Evolutionary conservation across 495 filamentous ascomycete genomes (phyloP).

Genomic region (Massariosphaeria phaeospora): DNA sequence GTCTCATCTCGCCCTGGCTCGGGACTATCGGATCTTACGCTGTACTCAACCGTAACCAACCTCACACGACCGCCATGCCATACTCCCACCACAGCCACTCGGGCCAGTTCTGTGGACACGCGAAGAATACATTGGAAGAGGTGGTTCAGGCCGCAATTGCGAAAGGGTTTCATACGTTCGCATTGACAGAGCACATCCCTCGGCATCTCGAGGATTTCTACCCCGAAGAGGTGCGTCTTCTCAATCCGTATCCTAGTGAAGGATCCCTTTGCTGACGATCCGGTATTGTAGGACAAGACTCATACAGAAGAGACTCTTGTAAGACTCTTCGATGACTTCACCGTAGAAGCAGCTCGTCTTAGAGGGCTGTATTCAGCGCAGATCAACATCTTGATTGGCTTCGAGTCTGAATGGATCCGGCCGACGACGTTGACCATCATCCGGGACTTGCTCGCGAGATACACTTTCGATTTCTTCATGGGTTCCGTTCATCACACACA

Average conservation of each 20-base stretch:
- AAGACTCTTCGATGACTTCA: conserved; percentile 64
- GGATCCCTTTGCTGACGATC: neutral
- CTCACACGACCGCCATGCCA: conserved; percentile 75
- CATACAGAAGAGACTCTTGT: conserved; percentile 38
- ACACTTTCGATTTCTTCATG: conserved; percentile 77
- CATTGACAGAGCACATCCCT: conserved; percentile 96
- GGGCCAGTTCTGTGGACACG: conserved; percentile 94
- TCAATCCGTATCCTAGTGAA: neutral
- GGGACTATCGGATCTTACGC: no score
- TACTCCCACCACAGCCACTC: conserved; percentile 99
- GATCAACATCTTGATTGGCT: conserved; percentile 81
- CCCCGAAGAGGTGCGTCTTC: conserved; percentile 72
- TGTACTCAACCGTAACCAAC: no score
- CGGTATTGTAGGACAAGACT: neutral
- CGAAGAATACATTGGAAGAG: conserved; percentile 74
- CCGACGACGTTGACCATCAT: conserved; percentile 58
- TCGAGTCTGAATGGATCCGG: conserved; percentile 89
- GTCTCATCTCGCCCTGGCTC: no score
- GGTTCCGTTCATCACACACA: conserved; percentile 87
- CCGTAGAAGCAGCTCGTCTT: conserved; percentile 64
- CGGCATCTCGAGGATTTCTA: conserved; percentile 74
- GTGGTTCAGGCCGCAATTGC: conserved; percentile 74
- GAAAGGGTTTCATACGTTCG: conserved; percentile 72
- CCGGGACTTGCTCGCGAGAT: conserved; percentile 51
- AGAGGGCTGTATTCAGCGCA: conserved; percentile 61